Base-by-base conservation (phyloP, 2,329 filamentous ascomycete genomes). In the Lizonia empirigonia region DNA sequence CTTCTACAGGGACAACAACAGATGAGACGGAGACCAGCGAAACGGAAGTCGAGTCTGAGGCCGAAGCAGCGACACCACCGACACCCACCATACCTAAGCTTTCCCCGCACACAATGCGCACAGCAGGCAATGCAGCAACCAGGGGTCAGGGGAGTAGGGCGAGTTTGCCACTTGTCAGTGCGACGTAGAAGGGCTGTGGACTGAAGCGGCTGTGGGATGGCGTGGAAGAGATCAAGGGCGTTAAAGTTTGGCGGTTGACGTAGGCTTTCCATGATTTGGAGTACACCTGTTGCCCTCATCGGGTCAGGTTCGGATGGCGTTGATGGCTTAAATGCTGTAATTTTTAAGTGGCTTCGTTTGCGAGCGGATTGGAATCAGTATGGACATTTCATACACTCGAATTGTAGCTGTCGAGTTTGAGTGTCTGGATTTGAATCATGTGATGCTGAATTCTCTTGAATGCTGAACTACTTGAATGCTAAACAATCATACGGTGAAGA, bases 101-200 rank as follows among this genome's bases (percentile, higher is more conserved):
- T 2, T 59, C 60, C 3, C 62, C 63, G 2, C 63, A 65, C 18
- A 40, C 58, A 5, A 67, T 69, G 66, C 65, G 66, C 18, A 70
- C 66, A 12, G 65, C 66, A 0, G 66, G 65, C 2, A 59, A 58
- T 20, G 47, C 53, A 3, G 20, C 57, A 2, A 35, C 30, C 4
- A 44, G 63, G 19, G 56, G 57, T 1, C 48, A 58, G 13, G 62
- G 62, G 2, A 60, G 45, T 15, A 57, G 59, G 15, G 53, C 51
- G 29, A 64, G 56, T 30, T 29, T 69, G 24, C 64, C 63, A n/a
- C 56, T 70, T 26, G 64, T 70, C 1, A 62, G 65, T 39, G 67
- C 65, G 44, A 63, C 61, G 15, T 68, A 63, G 58, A 10, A 20
- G 8, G 13, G 19, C 13, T 9, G 16, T 19, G 16, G 5, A 5